These are phyloP conservation scores for Parastagonospora avenae DNA, from an alignment of 2,329 filamentous ascomycete genomes.

Conservation along the genomic window DNA sequence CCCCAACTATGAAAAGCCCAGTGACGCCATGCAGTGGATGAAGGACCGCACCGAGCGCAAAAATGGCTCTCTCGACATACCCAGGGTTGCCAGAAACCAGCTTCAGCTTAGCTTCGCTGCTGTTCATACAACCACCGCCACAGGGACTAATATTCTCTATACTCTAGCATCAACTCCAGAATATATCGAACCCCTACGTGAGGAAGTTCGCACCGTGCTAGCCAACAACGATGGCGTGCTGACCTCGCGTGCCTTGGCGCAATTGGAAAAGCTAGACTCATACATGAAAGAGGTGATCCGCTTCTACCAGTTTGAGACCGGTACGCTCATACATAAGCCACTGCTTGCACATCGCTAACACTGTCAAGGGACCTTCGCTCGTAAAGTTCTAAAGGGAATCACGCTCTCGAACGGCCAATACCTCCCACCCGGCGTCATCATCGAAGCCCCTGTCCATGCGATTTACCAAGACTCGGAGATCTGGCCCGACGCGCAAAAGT, in stretches of 20 bases:
- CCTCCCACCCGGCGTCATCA: constrained; percentile 23
- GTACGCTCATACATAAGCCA: no score
- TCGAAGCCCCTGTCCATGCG: constrained; percentile 30
- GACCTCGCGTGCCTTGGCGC: constrained; percentile 23
- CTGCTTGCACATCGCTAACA: no score
- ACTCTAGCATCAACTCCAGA: constrained; percentile 34
- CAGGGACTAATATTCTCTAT: constrained; percentile 29
- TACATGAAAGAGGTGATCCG: constrained; percentile 34
- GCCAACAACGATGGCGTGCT: constrained; percentile 32
- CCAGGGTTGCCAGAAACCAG: constrained; percentile 1
- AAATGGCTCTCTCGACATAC: not conserved
- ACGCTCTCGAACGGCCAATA: constrained; percentile 60
- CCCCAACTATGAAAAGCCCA: constrained; percentile 4
- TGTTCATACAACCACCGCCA: constrained; percentile 27
- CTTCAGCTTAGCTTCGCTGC: constrained; percentile 18
- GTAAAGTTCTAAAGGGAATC: constrained; percentile 57
- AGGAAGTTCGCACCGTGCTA: constrained; percentile 48
- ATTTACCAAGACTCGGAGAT: constrained; percentile 27
- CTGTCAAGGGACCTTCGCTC: constrained; percentile 43
- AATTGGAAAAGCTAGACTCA: constrained; percentile 32
- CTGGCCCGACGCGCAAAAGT: constrained; percentile 28
- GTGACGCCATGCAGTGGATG: constrained; percentile 35
- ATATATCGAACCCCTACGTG: constrained; percentile 48
- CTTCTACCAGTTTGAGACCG: constrained; percentile 8
- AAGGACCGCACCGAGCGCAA: constrained; percentile 11